Evolutionary conservation across 495 filamentous ascomycete genomes (phyloP), one percentile per base, ranked within the genome.

Genomic region (Talaromyces nanjingensis): DNA sequence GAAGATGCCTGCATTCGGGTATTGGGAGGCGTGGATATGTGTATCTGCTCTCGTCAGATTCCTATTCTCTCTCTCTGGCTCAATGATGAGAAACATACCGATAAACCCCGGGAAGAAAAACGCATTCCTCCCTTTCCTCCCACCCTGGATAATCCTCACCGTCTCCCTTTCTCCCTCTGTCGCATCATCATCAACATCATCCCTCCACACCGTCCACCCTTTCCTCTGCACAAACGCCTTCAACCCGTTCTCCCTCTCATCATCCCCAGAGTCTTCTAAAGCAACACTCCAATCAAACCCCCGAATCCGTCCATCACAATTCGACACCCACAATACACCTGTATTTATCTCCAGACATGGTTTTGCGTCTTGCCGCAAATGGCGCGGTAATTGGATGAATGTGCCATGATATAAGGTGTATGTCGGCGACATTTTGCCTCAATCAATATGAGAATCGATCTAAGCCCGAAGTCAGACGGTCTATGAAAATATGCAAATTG

Each of bases 41-140:
- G 93, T 96, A 74, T 98, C 93, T 91, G 64, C 3, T 9, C 18
- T 24, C 27, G 42, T 62, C 7, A 49, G 22, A 16, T 20, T 49
- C 56, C 12, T 59, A 47, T 16, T 24, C 4, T 37, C 16, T 42
- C 4, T 16, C n/a, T 60, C 60, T 72, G 53, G 27, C 27, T 27
- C 27, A 68, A 42, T 8, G 11, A 18, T 56, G n/a, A 16, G 33
- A 20, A 16, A 68, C 69, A 58, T 65, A 92, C 91, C 91, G 53
- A 98, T 88, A 72, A 98, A 96, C 14, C 93, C 93, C 0, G 93
- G 93, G 68, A 97, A 97, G 78, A 93, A 96, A 74, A 96, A 97
- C 63, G 78, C 79, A 67, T 77, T 74, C 68, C 68, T 66, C 54
- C 76, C 63, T 60, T 74, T 66, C 66, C 71, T 29, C 1, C 37